Evolutionary conservation across 345 rosid species (phyloP), one percentile per base, ranked within the genome.

Genomic region (Syzygium aromaticum): DNA sequence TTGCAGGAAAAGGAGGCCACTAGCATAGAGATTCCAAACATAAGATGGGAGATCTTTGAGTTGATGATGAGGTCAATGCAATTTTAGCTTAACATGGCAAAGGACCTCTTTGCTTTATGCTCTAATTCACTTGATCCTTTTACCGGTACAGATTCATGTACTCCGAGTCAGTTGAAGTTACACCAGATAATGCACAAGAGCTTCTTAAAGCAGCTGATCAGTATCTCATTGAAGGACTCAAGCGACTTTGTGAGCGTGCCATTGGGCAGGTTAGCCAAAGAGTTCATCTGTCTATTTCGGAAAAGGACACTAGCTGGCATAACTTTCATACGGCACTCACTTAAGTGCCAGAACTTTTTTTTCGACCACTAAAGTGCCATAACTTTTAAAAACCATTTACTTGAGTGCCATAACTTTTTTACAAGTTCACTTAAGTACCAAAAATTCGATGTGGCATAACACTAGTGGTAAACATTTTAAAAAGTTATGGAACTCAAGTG

Each of bases 161-260:
- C 92, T 95, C 99, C 3, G 98, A 99, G 91, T 95, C 99, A 53
- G 96, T 95, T 28, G 94, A 96, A 93, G 92, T 98, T 87, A 92
- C 96, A 17, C 92, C 91, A 77, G 97, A 94, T 87, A 94, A 95
- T 85, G 93, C 99, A 56, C 95, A 96, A 93, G 99, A 96, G 94
- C 97, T 98, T 86, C 96, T 98, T 21, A 93, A 99, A 94, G 99
- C 99, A 85, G 99, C 99, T n/a, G 99, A 98, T 89, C 99, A 96
- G 89, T 98, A 98, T 94, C 98, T 98, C 59, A 89, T 98, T 90
- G 99, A 98, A 92, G 98, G 98, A 73, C 96, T 98, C 51, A 98
- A 98, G 93, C 95, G 99, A 57, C 98, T 94, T 19, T 98, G 99
- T 49, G 98, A 95, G 90, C 96, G 95, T 90, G 93, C 96, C 83